Percentiles rank a stretch among this genome's conserved stretches.
These are phyloP conservation scores for Avena atlantica DNA, from an alignment of 176 grass and related monocot species.

Conservation along the genomic window DNA sequence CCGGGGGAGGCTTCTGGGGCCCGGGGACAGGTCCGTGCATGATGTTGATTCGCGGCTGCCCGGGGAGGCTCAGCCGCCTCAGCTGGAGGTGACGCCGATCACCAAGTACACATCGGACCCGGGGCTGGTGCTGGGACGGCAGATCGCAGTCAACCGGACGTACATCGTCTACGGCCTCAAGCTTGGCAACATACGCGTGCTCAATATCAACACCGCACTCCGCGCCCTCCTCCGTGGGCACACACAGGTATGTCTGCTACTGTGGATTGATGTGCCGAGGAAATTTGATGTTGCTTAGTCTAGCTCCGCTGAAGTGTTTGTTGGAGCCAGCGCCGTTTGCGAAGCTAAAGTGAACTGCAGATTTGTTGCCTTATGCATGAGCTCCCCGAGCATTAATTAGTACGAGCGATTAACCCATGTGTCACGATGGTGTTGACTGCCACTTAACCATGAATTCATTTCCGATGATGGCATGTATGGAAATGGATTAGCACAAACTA, in stretches of 20 bases:
- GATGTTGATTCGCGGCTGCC: conserved; percentile 85
- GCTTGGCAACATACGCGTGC: conserved; percentile 82
- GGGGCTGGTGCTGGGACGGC: conserved; percentile 77
- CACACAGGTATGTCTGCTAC: conserved; percentile 55
- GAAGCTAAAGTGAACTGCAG: not conserved
- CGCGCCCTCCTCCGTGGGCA: conserved; percentile 88
- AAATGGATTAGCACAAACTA: not conserved
- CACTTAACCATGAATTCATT: not conserved
- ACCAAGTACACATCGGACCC: conserved; percentile 97
- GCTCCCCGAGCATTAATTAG: not conserved
- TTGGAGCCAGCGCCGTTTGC: not conserved
- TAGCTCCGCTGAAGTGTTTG: not conserved
- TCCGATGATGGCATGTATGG: not conserved
- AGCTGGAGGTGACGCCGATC: conserved; percentile 95
- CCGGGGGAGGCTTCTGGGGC: conserved; percentile 68
- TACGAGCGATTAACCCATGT: not conserved
- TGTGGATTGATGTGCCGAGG: too few relatives aligned
- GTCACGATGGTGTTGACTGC: not conserved
- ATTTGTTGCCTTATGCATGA: not conserved
- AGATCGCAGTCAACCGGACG: conserved; percentile 85
- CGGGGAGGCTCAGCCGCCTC: conserved; percentile 73
- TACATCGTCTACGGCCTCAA: conserved; percentile 96
- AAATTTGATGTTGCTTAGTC: not conserved
- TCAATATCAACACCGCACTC: conserved; percentile 93
- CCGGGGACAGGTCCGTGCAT: conserved; percentile 62